Conservation (phyloP, 257 asterid genomes). For the Capsicum pubescens region DNA sequence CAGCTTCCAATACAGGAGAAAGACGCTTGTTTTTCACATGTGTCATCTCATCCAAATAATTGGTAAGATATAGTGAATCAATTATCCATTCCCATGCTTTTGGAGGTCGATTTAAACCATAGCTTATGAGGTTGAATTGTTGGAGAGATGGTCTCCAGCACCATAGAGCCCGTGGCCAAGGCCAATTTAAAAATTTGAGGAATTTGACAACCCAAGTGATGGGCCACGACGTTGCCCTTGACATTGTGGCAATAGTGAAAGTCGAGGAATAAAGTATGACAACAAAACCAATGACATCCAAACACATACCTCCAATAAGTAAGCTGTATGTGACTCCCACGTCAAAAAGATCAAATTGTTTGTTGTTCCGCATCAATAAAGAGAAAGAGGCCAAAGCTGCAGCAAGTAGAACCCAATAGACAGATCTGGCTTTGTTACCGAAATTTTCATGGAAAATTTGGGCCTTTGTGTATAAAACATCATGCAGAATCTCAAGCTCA, state of each 20-base stretch:
- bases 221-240: background rate
- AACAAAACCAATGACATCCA: conserved; percentile 8
- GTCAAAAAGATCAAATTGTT: background rate
- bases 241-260: conserved; percentile 8
- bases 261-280: conserved; percentile 11
- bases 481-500: conserved; percentile 22
- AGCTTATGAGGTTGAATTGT: conserved; percentile 12
- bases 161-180: background rate
- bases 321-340: conserved; percentile 7
- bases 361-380: conserved; percentile 2
- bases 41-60: conserved; percentile 12
- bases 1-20: conserved; percentile 18
- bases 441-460: conserved; percentile 5
- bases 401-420: background rate
- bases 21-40: background rate
- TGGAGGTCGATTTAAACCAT: conserved; percentile 15
- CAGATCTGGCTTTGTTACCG: background rate
- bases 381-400: conserved; percentile 20
- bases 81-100: background rate
- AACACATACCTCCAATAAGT: conserved; percentile 8
- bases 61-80: background rate
- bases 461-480: conserved; percentile 7
- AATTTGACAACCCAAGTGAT: conserved; percentile 4
- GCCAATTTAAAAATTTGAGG: conserved; percentile 5
- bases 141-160: conserved; percentile 21